Conservation (phyloP, 768 basidiomycete species). For the Suillus subalutaceus region DNA sequence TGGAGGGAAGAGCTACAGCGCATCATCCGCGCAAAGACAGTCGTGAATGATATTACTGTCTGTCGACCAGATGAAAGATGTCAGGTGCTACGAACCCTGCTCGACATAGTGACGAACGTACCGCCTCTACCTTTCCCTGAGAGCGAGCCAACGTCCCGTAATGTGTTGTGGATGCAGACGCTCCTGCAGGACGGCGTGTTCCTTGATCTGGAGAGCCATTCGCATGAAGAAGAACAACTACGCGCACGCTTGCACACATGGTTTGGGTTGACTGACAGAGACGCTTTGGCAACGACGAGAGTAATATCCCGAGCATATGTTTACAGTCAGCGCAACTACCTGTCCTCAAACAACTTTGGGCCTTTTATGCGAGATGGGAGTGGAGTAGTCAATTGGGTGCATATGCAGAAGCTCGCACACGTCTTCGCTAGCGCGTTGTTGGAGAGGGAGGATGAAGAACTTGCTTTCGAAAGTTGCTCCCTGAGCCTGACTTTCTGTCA, state of each 20-base stretch:
- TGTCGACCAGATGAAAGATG: constrained; percentile 48
- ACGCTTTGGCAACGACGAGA: constrained; percentile 37
- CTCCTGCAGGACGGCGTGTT: constrained; percentile 47
- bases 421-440: constrained; percentile 56
- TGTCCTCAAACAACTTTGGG: constrained; percentile 51
- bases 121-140: constrained; percentile 38
- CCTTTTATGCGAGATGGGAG: constrained; percentile 52
- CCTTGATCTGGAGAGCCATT: constrained; percentile 37
- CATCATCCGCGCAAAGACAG: constrained; percentile 54
- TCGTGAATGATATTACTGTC: constrained; percentile 39
- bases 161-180: constrained; percentile 53
- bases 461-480: constrained; percentile 35
- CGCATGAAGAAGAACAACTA: constrained; percentile 46
- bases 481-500: constrained; percentile 60
- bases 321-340: constrained; percentile 65
- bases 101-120: constrained; percentile 49
- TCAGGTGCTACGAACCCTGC: constrained; percentile 47
- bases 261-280: constrained; percentile 55
- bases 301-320: constrained; percentile 55
- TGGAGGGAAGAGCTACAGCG: constrained; percentile 61
- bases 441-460: constrained; percentile 37
- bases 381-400: constrained; percentile 59
- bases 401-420: constrained; percentile 58
- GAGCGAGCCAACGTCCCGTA: constrained; percentile 43
- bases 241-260: constrained; percentile 55